Conservation (phyloP, 2,329 filamentous ascomycete species). For the Verticillium longisporum region DNA sequence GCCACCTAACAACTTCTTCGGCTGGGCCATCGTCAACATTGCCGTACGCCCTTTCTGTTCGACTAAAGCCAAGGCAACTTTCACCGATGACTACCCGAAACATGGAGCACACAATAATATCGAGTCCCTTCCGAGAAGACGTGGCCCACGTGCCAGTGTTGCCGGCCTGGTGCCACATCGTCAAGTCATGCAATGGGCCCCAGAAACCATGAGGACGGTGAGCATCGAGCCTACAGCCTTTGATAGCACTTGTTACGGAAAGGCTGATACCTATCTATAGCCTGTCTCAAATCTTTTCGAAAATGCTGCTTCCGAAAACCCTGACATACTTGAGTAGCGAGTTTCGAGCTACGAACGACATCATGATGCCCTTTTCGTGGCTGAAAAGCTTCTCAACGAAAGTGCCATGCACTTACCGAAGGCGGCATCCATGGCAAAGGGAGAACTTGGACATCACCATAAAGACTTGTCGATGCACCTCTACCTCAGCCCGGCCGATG, state of each 20-base stretch:
- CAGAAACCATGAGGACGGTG: conserved; percentile 4
- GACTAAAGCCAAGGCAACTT: conserved; percentile 1
- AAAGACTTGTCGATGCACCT: conserved; percentile 30
- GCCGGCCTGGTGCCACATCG: conserved; percentile 8
- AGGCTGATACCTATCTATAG: not conserved
- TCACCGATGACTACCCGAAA: conserved; percentile 5
- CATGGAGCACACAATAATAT: conserved; percentile 2
- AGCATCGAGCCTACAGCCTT: not conserved
- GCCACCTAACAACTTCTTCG: conserved; percentile 31
- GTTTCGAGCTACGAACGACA: conserved; percentile 25
- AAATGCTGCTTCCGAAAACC: conserved; percentile 17
- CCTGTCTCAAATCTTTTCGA: conserved; percentile 6
- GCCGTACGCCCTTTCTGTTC: conserved; percentile 7
- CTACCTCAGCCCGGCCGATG: conserved; percentile 28
- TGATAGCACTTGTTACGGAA: not conserved
- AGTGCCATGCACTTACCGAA: not conserved
- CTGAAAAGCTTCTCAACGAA: not conserved
- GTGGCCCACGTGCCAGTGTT: conserved; percentile 1
- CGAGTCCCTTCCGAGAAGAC: not conserved
- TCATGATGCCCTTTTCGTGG: conserved; percentile 19
- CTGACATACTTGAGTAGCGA: conserved; percentile 16
- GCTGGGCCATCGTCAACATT: conserved; percentile 25
- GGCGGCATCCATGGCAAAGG: conserved; percentile 4
- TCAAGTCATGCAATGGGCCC: conserved; percentile 7
- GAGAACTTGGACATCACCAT: conserved; percentile 31